A percentile compares a stretch with the other conserved stretches of the same genome.
Conservation (phyloP, 2,329 filamentous ascomycete species). For the Ophiostoma sp. region DNA sequence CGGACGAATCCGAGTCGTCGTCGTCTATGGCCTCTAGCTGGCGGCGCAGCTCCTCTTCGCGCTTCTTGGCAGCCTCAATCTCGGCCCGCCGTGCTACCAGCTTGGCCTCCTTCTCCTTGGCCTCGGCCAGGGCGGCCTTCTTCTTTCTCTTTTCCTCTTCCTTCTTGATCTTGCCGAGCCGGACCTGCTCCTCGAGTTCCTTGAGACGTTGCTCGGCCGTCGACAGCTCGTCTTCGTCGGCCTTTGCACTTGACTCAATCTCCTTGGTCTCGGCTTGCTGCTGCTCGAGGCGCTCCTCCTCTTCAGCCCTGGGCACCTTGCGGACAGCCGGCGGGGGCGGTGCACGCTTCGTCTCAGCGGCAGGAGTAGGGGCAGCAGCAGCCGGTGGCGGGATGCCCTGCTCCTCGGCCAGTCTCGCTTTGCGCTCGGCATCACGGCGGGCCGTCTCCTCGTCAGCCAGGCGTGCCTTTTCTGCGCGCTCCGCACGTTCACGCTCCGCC, state of each 20-base stretch:
- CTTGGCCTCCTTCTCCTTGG: slow-evolving; percentile 84
- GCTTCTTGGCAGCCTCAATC: slow-evolving; percentile 85
- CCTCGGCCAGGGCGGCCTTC: slow-evolving; percentile 81
- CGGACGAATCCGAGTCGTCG: slow-evolving; percentile 64
- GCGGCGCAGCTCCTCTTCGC: slow-evolving; percentile 83
- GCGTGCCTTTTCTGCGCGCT: slow-evolving; percentile 81
- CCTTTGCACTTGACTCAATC: slow-evolving; percentile 77
- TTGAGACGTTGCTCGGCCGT: slow-evolving; percentile 80
- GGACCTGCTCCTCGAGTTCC: slow-evolving; percentile 90
- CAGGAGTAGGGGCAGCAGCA: slow-evolving; percentile 38
- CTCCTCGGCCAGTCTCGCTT: slow-evolving; percentile 79
- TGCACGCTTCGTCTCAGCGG: slow-evolving; percentile 60
- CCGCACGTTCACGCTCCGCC: slow-evolving; percentile 81
- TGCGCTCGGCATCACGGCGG: slow-evolving; percentile 81
- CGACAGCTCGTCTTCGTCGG: slow-evolving; percentile 77
- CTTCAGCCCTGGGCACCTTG: slow-evolving; percentile 54
- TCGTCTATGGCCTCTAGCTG: slow-evolving; percentile 77
- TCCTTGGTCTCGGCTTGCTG: slow-evolving; percentile 71
- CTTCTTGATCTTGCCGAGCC: slow-evolving; percentile 90
- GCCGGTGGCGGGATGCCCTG: slow-evolving; percentile 63
- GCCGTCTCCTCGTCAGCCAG: slow-evolving; percentile 95
- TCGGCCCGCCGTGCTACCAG: slow-evolving; percentile 84
- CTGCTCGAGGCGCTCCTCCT: slow-evolving; percentile 67
- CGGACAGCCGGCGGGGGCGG: slow-evolving; percentile 59
- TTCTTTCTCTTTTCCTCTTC: slow-evolving; percentile 92